A percentile compares a stretch with the other conserved stretches of the same genome.
These are phyloP conservation scores for Coemansia sp. DNA, from an alignment of 192 early-diverging fungal genomes.

Conservation along the genomic window DNA sequence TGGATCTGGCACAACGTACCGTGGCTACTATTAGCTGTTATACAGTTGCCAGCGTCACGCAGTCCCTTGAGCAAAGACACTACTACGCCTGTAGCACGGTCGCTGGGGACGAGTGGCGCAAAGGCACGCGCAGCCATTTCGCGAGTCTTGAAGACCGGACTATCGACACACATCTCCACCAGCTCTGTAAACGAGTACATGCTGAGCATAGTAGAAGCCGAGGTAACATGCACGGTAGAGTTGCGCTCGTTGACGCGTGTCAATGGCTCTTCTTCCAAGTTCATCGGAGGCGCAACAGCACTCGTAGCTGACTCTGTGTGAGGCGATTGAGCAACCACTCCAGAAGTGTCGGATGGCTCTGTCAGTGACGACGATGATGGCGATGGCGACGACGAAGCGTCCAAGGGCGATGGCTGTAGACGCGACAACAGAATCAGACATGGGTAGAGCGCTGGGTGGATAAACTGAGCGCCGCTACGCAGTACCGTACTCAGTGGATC, in stretches of 20 bases:
- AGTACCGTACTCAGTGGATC: constrained; percentile 21
- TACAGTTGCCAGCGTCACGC: constrained; percentile 34
- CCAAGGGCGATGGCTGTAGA: constrained; percentile 65
- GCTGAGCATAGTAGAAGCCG: constrained; percentile 46
- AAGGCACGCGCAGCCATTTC: constrained; percentile 85
- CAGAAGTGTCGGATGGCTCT: constrained; percentile 6
- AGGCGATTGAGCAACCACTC: constrained; percentile 27
- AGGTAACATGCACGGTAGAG: constrained; percentile 50
- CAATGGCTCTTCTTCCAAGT: constrained; percentile 39
- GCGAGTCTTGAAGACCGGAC: constrained; percentile 64
- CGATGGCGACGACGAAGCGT: constrained; percentile 10
- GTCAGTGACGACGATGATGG: background rate
- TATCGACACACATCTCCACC: constrained; percentile 49
- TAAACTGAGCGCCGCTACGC: constrained; percentile 49
- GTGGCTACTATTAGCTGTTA: constrained; percentile 71
- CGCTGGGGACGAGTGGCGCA: constrained; percentile 70
- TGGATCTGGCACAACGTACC: constrained; percentile 73
- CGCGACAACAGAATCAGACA: constrained; percentile 84
- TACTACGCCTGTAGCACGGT: constrained; percentile 42
- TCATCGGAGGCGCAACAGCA: constrained; percentile 52
- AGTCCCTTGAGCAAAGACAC: constrained; percentile 56
- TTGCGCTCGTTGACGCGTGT: constrained; percentile 53
- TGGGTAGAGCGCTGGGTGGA: constrained; percentile 90
- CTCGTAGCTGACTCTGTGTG: constrained; percentile 30
- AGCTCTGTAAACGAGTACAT: constrained; percentile 55